Base-by-base conservation (phyloP, 2,329 filamentous ascomycete genomes). In the Diaporthe destruens region DNA sequence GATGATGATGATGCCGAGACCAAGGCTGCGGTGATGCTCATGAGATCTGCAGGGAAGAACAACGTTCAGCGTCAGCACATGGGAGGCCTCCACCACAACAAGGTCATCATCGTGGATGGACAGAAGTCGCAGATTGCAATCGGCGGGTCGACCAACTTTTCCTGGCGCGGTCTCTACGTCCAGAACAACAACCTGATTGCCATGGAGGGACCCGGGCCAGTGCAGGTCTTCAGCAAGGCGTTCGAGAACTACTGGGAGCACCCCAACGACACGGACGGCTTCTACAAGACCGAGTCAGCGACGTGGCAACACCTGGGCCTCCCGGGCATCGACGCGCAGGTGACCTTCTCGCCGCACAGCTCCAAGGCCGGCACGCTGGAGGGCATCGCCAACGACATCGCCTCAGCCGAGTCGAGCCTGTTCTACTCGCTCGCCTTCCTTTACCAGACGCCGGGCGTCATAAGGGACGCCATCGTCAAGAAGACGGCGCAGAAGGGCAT, bases 381-480 rank as follows among this genome's bases (percentile, higher is more conserved):
- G 2, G 72, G 65, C 49, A 75, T 77, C 34, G 76, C 75, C 6
- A 32, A 66, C 34, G 83, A 85, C 61, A 81, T 84, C 72, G 80
- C 80, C 53, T 80, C 81, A 0, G 77, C 82, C 16, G 76, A 80
- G 55, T 77, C 76, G 12, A 77, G 76, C 57, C 67, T 77, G 6
- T 77, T 77, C 55, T 77, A 77, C 68, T 77, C 76, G 20, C 76
- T 77, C 49, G 76, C 76, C n/a, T 77, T 77, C 65, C 69, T 77
- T 6, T 77, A 77, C 36, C 72, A 77, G 67, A 77, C 76, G 0
- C 91, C 71, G 2, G 76, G 76, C 1, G 75, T 72, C 6, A 76
- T 77, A 63, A 75, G 72, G 23, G 69, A 77, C 18, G 71, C 76
- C 63, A 77, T 77, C 57, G 66, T 73, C 71, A 69, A 74, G 55